Conservation (phyloP, 2,329 filamentous ascomycete genomes). For the Plenodomus tracheiphilus region DNA sequence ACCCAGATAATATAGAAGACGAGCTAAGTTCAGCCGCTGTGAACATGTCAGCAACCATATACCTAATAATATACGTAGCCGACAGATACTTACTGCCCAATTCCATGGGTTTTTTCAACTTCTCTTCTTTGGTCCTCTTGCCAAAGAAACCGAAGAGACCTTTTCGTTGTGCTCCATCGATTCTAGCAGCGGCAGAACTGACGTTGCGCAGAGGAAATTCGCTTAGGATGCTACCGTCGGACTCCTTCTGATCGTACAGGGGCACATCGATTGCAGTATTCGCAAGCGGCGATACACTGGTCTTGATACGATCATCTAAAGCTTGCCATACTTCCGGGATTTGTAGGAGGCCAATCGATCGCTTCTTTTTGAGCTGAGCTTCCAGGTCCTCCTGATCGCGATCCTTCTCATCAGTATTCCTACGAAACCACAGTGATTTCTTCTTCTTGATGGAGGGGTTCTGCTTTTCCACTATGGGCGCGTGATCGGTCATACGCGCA, state of each 20-base stretch:
- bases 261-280: constrained; percentile 6
- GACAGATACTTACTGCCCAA: constrained; percentile 43
- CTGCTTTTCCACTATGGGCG: constrained; percentile 25
- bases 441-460: constrained; percentile 45
- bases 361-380: constrained; percentile 32
- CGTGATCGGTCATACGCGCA: constrained; percentile 13
- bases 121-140: constrained; percentile 52
- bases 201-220: constrained; percentile 50
- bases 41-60: constrained; percentile 13
- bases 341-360: constrained; percentile 27
- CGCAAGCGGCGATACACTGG: constrained; percentile 5
- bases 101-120: constrained; percentile 35
- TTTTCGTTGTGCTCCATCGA: constrained; percentile 43
- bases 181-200: constrained; percentile 37
- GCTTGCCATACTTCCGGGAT: constrained; percentile 43
- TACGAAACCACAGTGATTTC: constrained; percentile 53
- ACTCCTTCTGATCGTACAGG: constrained; percentile 26
- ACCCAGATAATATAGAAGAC: constrained; percentile 35
- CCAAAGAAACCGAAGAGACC: constrained; percentile 59
- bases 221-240: constrained; percentile 39
- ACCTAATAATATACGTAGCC: constrained; percentile 8
- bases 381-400: constrained; percentile 27
- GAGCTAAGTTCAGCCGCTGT: constrained; percentile 31
- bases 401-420: constrained; percentile 38
- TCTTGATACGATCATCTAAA: constrained; percentile 41